Evolutionary conservation across 2,329 filamentous ascomycete species (phyloP).

Genomic region (Dryadomyces quercus-mongolicae): DNA sequence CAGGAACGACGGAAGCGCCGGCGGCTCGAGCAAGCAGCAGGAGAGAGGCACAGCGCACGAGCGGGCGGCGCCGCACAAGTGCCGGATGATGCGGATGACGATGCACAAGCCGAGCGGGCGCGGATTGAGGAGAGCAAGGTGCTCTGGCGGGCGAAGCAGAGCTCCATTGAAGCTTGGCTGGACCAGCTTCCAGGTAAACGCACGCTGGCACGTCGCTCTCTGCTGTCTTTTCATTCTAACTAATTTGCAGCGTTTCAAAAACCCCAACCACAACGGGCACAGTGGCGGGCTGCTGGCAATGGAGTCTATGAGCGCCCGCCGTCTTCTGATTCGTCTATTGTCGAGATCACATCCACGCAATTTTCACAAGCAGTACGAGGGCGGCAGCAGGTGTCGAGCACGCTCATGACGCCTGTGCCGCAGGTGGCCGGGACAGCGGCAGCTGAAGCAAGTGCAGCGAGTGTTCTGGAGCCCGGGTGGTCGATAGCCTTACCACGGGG

Average conservation of each 20-base stretch:
- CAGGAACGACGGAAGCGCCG: conserved; percentile 5
- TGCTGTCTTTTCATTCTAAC: background rate
- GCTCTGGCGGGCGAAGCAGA: conserved; percentile 6
- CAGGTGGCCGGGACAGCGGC: background rate
- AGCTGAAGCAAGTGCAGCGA: background rate
- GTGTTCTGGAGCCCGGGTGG: too few relatives aligned
- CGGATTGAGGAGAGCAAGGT: conserved; percentile 7
- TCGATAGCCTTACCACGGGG: too few relatives aligned
- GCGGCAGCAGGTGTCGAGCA: background rate
- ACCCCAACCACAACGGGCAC: too few relatives aligned
- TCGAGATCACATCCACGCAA: conserved; percentile 8
- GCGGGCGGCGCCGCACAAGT: background rate
- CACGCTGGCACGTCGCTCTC: background rate
- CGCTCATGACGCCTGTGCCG: background rate
- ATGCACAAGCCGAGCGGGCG: background rate
- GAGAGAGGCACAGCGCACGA: background rate
- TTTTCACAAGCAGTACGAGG: conserved; percentile 2
- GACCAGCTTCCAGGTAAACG: background rate
- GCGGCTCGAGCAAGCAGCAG: conserved; percentile 1
- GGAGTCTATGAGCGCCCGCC: background rate
- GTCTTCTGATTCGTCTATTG: conserved; percentile 6
- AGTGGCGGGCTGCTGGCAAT: too few relatives aligned
- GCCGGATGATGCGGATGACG: background rate
- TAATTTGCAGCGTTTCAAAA: too few relatives aligned
- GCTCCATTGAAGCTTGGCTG: conserved; percentile 2